A percentile compares a stretch with the other conserved stretches of the same genome.
These are phyloP conservation scores for Akanthomyces dipterigenus DNA, from an alignment of 2,329 filamentous ascomycete species.

Conservation along the genomic window DNA sequence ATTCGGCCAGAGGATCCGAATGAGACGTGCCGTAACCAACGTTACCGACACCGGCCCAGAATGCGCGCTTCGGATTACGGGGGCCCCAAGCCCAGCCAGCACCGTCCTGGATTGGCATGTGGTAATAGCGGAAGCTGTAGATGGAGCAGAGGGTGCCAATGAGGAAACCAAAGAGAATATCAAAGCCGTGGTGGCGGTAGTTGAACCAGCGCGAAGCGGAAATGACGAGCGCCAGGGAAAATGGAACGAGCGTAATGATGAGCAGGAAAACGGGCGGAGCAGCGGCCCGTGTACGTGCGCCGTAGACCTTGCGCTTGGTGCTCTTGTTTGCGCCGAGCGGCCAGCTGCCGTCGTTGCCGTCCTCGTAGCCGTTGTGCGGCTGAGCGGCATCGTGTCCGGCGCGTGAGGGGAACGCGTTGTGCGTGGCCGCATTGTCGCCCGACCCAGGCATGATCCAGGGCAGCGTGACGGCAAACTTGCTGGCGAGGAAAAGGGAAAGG, in stretches of 20 bases:
- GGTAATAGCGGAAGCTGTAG: slow-evolving; percentile 78
- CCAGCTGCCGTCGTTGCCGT: slow-evolving; percentile 21
- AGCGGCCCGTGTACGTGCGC: slow-evolving; percentile 62
- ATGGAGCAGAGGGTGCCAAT: slow-evolving; percentile 67
- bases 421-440: slow-evolving; percentile 36
- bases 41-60: slow-evolving; percentile 66
- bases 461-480: slow-evolving; percentile 69
- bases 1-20: slow-evolving; percentile 19
- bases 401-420: slow-evolving; percentile 71
- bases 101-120: slow-evolving; percentile 66
- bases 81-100: slow-evolving; percentile 89
- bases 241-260: slow-evolving; percentile 61
- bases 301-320: slow-evolving; percentile 28
- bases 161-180: slow-evolving; percentile 77
- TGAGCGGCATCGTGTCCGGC: slow-evolving; percentile 30
- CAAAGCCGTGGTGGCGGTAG: slow-evolving; percentile 87
- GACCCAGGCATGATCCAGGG: slow-evolving; percentile 55
- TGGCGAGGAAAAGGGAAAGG: slow-evolving; percentile 78
- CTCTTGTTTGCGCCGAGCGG: slow-evolving; percentile 21
- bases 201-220: slow-evolving; percentile 81
- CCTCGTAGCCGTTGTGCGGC: slow-evolving; percentile 29
- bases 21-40: slow-evolving; percentile 46
- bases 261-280: slow-evolving; percentile 77
- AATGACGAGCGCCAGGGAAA: slow-evolving; percentile 72
- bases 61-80: slow-evolving; percentile 64